Base-by-base conservation (phyloP, 1,284 basidiomycete genomes). In the Pascua sp. region DNA sequence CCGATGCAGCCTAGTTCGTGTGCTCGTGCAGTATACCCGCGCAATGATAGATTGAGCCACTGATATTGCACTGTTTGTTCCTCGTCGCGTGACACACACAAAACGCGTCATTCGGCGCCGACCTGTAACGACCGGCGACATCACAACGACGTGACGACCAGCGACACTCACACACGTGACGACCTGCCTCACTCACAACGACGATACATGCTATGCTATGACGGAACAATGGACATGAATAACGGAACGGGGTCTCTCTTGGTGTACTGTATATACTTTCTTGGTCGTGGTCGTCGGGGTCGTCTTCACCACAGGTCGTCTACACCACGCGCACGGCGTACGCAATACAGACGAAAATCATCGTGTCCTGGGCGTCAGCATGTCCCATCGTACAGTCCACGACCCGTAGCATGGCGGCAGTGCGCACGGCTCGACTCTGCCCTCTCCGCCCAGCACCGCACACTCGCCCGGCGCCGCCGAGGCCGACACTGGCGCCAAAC, bases 271-370 rank as follows among this genome's bases (percentile, higher is more conserved):
- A 32, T 32, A 32, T 32, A 32, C 24, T 32, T 32, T 32, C 4
- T 7, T 3, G 24, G 24, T 32, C 24, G 24, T 32, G 24, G 24
- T 32, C 24, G 24, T 32, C 24, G 39, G 15, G 17, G 9, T 7
- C 17, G 37, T 12, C 16, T 17, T 10, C n/a, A n/a, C n/a, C n/a
- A n/a, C n/a, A n/a, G n/a, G n/a, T n/a, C 16, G 18, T 24, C 42
- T 58, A 68, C 42, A 65, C 59, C 24, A 64, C 63, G 32, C 72
- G 66, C 12, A 75, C 60, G 15, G 73, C 73, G 47, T 70, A 75
- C 12, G 73, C 73, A 39, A 74, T 56, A 53, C 66, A 68, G 48
- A 72, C 71, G 56, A 71, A 68, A 24, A 74, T 73, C 50, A 75
- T 67, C 15, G 69, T 62, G 45, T 75, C 73, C 73, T 75, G 46